Evolutionary conservation across 192 early-diverging fungal species (phyloP), one percentile per base, ranked within the genome.

Genomic region (Backusella tarrabulga): DNA sequence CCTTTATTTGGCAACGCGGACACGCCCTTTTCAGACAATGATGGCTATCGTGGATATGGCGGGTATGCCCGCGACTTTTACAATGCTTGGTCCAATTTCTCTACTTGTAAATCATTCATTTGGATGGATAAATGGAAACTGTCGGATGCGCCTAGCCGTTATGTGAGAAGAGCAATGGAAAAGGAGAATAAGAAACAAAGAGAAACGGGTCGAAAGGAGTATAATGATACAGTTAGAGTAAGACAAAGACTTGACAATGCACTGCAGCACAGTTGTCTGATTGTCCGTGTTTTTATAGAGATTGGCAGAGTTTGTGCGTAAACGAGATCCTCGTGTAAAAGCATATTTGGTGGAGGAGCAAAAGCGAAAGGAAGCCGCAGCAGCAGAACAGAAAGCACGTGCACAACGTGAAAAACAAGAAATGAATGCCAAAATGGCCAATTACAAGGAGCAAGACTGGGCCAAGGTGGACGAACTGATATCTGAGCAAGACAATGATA

Each of bases 51-150:
- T 17, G 74, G 67, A 6, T 78, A 72, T 40, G 85, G 83, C 19
- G 83, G 68, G 12, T 83, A 85, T 54, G 84, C 91, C 63, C 85
- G 88, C 35, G 90, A 92, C 52, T 95, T 95, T 74, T 96, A 96
- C 81, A 89, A 85, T 46, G 88, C 91, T 38, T 99, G 95, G 90
- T 81, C 90, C 34, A 91, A 89, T 19, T 99, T 98, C 78, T 83
- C 92, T 1, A 89, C 92, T 15, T 81, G 85, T 75, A 98, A 98
- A 83, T 92, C 91, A n/a, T 99, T 98, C 76, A 87, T 88, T 35
- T 99, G 98, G 98, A 87, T 87, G 67, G 98, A 99, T 84, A 92
- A 96, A 74, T 95, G 91, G 84, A 85, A 91, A 12, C 87, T 96
- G 3, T 85, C 91, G 0, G 96, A 97, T 60, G 91, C 92, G 38